phyloP scores from a whole-genome alignment of 345 rosid species.

The Sisymbrium altissimum region DNA sequence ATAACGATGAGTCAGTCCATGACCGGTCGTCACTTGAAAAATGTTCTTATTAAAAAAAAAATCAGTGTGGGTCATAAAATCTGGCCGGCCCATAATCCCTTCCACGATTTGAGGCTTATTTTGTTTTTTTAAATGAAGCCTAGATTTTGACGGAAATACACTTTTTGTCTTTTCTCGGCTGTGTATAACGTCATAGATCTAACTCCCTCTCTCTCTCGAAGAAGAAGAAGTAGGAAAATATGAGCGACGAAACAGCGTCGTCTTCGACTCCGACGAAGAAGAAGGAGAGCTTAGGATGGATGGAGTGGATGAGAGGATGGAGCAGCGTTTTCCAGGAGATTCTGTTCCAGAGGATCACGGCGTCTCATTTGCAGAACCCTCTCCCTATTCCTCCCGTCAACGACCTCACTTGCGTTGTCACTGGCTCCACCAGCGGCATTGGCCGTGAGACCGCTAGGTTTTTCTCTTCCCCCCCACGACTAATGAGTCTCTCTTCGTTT shows the following conservation, averaged over 20 bases:
- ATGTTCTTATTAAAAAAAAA: background rate
- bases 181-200: conserved; percentile 17
- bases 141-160: conserved; percentile 28
- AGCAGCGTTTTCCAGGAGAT: conserved; percentile 59
- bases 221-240: conserved; percentile 14
- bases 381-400: conserved; percentile 75
- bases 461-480: background rate
- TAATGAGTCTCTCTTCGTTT: background rate
- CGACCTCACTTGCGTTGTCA: conserved; percentile 78
- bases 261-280: conserved; percentile 29
- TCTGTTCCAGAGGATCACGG: conserved; percentile 81
- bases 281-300: conserved; percentile 81
- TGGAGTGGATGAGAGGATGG: conserved; percentile 96
- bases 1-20: background rate
- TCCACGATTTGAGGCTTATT: background rate
- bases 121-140: background rate
- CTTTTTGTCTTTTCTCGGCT: conserved; percentile 17
- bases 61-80: conserved; percentile 8
- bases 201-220: too few relatives aligned
- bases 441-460: conserved; percentile 86
- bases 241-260: conserved; percentile 22
- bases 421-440: conserved; percentile 98
- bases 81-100: conserved; percentile 17
- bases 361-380: conserved; percentile 77
- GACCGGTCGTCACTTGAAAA: background rate